Evolutionary conservation across 192 early-diverging fungal species (phyloP), one percentile per base, ranked within the genome.

Genomic region (Backusella luteola): DNA sequence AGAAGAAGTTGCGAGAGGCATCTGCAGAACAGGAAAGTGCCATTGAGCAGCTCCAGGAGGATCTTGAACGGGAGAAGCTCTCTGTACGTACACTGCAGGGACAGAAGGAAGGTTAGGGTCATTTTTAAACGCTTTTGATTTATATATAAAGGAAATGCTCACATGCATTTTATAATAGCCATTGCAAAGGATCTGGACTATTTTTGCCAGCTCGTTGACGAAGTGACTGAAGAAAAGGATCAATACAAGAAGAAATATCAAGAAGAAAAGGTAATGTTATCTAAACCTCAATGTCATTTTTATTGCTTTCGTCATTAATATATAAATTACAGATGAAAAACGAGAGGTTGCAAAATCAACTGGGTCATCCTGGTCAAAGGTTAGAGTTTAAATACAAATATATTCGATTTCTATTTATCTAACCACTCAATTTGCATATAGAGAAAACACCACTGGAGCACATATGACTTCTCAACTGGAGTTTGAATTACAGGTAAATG

Each of bases 101-200:
- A 41, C 80, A 81, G 35, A 81, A 81, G 75, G 71, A 77, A 70
- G 80, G 80, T 73, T 67, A 59, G 7, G 11, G 21, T 29, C 29
- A 39, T 59, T 15, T 73, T 19, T 63, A 23, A 66, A 59, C 32
- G 3, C 32, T 32, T 32, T 32, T 32, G 32, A 32, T 32, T 32
- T 32, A 41, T 26, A 29, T 3, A 63, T 7, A 59, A 26, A 63
- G 19, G 32, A 32, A n/a, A 59, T 23, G 8, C 26, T 63, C n/a
- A 74, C 23, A n/a, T 49, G 14, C 46, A 49, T 70, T 34, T n/a
- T n/a, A 19, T 2, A 44, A 49, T 42, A 81, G 80, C 80, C 6
- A 81, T 81, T 56, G 36, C 73, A 2, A 77, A 75, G 29, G 80
- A 81, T 71, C 39, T 81, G 7, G 80, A 81, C 21, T 81, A 78